phyloP scores from a whole-genome alignment of 148 eudicot species.

The Salicornia ramosissima region DNA sequence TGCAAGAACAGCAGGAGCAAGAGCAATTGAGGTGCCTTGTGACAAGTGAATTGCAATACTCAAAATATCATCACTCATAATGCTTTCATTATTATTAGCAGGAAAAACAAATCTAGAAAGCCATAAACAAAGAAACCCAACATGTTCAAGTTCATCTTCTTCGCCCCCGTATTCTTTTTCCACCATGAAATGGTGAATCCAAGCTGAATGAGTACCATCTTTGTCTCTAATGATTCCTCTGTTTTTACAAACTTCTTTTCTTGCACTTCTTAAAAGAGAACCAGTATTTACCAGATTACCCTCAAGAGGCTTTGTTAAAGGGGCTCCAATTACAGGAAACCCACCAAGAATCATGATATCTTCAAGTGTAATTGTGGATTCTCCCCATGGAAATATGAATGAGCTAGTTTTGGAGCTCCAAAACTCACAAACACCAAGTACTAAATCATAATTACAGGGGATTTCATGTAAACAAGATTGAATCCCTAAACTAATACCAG shows the following conservation, averaged over 20 bases:
- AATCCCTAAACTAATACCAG: slow-evolving; percentile 37
- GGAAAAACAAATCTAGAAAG: slow-evolving; percentile 40
- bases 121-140: slow-evolving; percentile 42
- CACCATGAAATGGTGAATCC: slow-evolving; percentile 39
- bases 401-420: slow-evolving; percentile 39
- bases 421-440: slow-evolving; percentile 33
- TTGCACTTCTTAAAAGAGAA: slow-evolving; percentile 19
- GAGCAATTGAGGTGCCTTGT: slow-evolving; percentile 21
- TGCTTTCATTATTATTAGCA: neutral
- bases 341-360: slow-evolving; percentile 48
- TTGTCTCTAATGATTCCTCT: no score
- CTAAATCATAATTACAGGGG: slow-evolving; percentile 23
- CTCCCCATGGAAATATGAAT: slow-evolving; percentile 53
- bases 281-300: slow-evolving; percentile 11
- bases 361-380: slow-evolving; percentile 45
- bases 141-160: slow-evolving; percentile 29
- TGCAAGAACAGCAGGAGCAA: slow-evolving; percentile 39
- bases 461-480: slow-evolving; percentile 25
- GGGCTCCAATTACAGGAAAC: slow-evolving; percentile 35
- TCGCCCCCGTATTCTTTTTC: slow-evolving; percentile 21
- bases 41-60: slow-evolving; percentile 34
- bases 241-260: slow-evolving; percentile 7
- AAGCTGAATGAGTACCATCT: slow-evolving; percentile 15
- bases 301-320: neutral
- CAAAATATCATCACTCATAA: slow-evolving; percentile 24